Evolutionary conservation across 164 flowering plant species (phyloP).

Genomic region (Nymphaea colorata): DNA sequence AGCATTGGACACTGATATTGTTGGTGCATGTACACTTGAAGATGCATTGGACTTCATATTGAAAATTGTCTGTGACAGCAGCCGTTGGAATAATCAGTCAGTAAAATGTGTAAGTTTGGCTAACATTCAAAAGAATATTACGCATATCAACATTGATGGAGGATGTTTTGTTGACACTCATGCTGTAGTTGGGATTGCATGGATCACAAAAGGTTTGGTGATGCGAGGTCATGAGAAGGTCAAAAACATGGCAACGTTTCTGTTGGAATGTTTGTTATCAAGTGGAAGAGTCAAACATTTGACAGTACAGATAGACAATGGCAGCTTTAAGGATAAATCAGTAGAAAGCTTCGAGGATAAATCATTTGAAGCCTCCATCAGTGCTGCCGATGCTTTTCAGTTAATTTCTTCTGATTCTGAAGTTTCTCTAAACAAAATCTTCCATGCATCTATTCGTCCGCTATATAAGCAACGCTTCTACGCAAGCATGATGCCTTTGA

Average conservation of each 20-base stretch:
- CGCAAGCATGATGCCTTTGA: constrained; percentile 56
- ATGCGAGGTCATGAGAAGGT: constrained; percentile 86
- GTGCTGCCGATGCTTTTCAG: constrained; percentile 77
- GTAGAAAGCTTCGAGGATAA: no score
- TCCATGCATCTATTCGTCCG: constrained; percentile 71
- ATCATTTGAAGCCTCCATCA: constrained; percentile 9
- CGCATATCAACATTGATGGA: constrained; percentile 12
- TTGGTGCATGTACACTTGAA: constrained; percentile 35
- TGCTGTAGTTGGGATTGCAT: constrained; percentile 64
- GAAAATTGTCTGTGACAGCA: constrained; percentile 14
- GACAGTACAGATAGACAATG: no score
- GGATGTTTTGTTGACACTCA: constrained; percentile 22
- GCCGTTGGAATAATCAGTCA: constrained; percentile 6
- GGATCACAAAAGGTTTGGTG: constrained; percentile 92
- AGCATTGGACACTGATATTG: constrained; percentile 14
- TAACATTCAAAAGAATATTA: constrained; percentile 11
- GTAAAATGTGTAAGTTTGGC: constrained; percentile 5
- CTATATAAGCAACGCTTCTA: constrained; percentile 88
- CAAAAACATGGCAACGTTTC: constrained; percentile 43
- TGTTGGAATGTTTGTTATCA: constrained; percentile 42
- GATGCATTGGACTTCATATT: constrained; percentile 52
- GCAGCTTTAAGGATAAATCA: no score
- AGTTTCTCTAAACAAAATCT: constrained; percentile 55
- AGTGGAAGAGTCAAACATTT: constrained; percentile 5
- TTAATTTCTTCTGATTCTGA: constrained; percentile 71